Evolutionary conservation across 176 grass and related monocot species (phyloP), one percentile per base, ranked within the genome.

Genomic region (Hsuehochloa calcarea): DNA sequence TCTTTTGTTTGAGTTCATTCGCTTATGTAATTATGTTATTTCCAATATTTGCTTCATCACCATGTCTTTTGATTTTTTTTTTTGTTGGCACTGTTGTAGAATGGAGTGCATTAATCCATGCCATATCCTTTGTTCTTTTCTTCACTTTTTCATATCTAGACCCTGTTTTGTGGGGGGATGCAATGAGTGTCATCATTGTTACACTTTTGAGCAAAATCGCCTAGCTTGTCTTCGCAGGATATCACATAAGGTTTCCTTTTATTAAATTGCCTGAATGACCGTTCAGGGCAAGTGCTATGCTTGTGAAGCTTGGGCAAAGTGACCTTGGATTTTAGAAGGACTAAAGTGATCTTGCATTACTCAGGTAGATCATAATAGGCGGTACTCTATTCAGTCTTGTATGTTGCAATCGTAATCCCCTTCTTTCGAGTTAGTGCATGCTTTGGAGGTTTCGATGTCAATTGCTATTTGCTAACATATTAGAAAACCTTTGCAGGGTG

Each of bases 401-500:
- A 16, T 50, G 17, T 66, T 80, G 77, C 43, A 35, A 35, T 20
- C 15, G 4, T n/a, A 22, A 40, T 31, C 3, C 22, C 79, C 29
- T 31, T 64, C 10, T 47, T 20, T 26, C 11, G 31, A 74, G 29
- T 56, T 34, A 17, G 10, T 23, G 5, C 8, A 50, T 73, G 19
- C 35, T 72, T 51, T 13, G 0, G 20, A 59, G 20, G 51, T 80
- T 46, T 45, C 22, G 37, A 66, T 45, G 4, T 51, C 38, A 77
- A 13, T 16, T 68, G 10, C 20, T 60, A 15, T 38, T 54, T 78
- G 63, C 68, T 90, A 44, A 73, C 31, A n/a, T 6, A 58, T 43
- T 79, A 39, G 47, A 52, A 71, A 25, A 52, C 17, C 54, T 68
- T 4, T 87, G 65, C 75, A 92, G 91, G 87, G 91, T 49, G 70